Base-by-base conservation (phyloP, 2,329 filamentous ascomycete genomes). In the Phialophora chinensis region DNA sequence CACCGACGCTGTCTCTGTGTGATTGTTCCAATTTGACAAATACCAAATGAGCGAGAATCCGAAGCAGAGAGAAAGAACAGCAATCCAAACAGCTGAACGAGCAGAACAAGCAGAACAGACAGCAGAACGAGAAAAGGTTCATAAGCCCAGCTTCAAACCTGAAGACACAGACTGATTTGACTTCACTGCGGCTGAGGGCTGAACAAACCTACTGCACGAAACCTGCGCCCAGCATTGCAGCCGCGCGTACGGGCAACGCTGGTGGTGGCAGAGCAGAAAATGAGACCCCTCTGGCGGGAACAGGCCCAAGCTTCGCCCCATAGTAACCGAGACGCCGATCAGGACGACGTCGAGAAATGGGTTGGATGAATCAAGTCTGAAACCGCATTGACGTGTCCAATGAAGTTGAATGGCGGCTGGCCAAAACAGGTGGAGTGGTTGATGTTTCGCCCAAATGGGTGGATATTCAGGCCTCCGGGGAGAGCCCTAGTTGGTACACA, bases 301-400 rank as follows among this genome's bases (percentile, higher is more conserved):
- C 17, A 20, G 38, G 33, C n/a, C 55, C 20, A 11, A 55, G 50
- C 60, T 49, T 55, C 35, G 35, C 60, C 60, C 60, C 47, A 35
- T n/a, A n/a, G 14, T 52, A 23, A 49, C 38, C 23, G 57, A 31
- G 38, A n/a, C 3, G 42, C 27, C 42, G 57, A 59, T 49, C 56
- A 31, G 38, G 38, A 44, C 42, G 20, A 17, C 31, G 14, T 50
- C 25, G n/a, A 25, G 3, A 8, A 60, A n/a, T 11, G 42, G n/a
- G 29, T n/a, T 33, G 27, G 61, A 50, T 55, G 61, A 57, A 58
- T 38, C 61, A 42, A 50, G 61, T 38, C 44, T 63, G 61, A 63
- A 63, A 58, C 61, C 10, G 20, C 25, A 42, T 49, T 52, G 54
- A 42, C 42, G 23, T 35, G 49, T 53, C 59, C 59, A 61, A 61